Percentiles rank a stretch among this genome's conserved stretches.
Conservation (phyloP, 129 eudicot species). For the Ambrosia artemisiifolia region DNA sequence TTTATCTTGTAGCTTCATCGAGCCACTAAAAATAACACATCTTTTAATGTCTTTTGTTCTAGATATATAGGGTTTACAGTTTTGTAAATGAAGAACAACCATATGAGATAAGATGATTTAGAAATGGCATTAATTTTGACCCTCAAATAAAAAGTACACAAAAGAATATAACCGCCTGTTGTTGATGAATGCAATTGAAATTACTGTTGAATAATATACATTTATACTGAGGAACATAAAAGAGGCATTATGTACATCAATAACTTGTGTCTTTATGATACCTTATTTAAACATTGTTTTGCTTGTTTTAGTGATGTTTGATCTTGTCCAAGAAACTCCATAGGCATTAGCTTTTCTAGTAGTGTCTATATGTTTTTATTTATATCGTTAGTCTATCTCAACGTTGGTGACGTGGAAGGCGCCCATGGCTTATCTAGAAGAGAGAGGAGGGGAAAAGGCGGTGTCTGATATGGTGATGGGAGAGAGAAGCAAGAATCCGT, state of each 20-base stretch:
- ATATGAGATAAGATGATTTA: neutral
- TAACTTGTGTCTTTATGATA: neutral
- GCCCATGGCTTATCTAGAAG: no score
- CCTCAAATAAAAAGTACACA: slow-evolving; percentile 21
- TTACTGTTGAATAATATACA: slow-evolving; percentile 3
- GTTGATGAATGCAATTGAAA: slow-evolving; percentile 11
- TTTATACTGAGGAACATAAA: slow-evolving; percentile 9
- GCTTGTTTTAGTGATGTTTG: neutral
- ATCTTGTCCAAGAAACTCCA: neutral
- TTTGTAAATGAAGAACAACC: slow-evolving; percentile 6
- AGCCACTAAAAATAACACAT: slow-evolving; percentile 21
- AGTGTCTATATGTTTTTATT: no score
- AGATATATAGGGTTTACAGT: neutral
- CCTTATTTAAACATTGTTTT: slow-evolving; percentile 2
- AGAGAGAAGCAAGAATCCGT: no score
- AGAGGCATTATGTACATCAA: slow-evolving; percentile 8
- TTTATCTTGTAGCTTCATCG: slow-evolving; percentile 9
- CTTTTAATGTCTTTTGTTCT: slow-evolving; percentile 12
- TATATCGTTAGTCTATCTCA: no score
- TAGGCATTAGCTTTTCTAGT: no score
- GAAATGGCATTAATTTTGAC: neutral
- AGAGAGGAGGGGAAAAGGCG: no score
- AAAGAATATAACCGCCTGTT: slow-evolving; percentile 9
- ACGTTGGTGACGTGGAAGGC: no score
- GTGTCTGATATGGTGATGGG: no score